Evolutionary conservation across 768 basidiomycete species (phyloP).

Genomic region (Mycena chlorophos): DNA sequence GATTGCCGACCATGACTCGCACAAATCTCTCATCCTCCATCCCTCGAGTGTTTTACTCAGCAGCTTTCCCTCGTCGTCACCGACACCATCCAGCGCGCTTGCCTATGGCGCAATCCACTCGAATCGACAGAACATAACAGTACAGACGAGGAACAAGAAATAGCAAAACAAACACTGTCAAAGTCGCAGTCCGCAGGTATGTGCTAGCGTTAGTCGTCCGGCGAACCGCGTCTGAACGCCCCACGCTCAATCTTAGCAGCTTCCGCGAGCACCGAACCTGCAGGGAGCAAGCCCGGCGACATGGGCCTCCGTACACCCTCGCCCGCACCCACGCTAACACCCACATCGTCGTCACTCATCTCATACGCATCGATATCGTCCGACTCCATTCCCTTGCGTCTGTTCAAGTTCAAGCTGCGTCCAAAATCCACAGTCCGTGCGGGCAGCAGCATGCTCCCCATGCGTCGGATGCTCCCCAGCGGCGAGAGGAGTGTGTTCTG

Average conservation of each 20-base stretch:
- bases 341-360: constrained; percentile 13
- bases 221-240: constrained; percentile 1
- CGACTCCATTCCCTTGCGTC: too few relatives aligned
- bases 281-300: constrained; percentile 10
- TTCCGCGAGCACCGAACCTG: constrained; percentile 28
- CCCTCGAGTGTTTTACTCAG: too few relatives aligned
- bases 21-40: too few relatives aligned
- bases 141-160: neutral
- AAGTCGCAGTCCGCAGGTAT: neutral
- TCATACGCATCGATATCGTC: constrained; percentile 23
- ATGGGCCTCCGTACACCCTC: constrained; percentile 13
- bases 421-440: too few relatives aligned
- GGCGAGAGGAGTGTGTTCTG: constrained; percentile 15
- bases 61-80: too few relatives aligned
- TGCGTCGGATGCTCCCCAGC: constrained; percentile 22
- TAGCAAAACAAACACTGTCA: neutral
- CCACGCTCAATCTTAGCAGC: constrained; percentile 32
- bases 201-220: neutral
- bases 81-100: too few relatives aligned
- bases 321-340: constrained; percentile 12
- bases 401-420: too few relatives aligned
- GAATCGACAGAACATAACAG: too few relatives aligned
- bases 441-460: constrained; percentile 23
- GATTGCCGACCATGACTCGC: too few relatives aligned
- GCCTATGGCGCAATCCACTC: neutral